These are phyloP conservation scores for Whalleya microplaca DNA, from an alignment of 2,329 filamentous ascomycete genomes.

Conservation along the genomic window DNA sequence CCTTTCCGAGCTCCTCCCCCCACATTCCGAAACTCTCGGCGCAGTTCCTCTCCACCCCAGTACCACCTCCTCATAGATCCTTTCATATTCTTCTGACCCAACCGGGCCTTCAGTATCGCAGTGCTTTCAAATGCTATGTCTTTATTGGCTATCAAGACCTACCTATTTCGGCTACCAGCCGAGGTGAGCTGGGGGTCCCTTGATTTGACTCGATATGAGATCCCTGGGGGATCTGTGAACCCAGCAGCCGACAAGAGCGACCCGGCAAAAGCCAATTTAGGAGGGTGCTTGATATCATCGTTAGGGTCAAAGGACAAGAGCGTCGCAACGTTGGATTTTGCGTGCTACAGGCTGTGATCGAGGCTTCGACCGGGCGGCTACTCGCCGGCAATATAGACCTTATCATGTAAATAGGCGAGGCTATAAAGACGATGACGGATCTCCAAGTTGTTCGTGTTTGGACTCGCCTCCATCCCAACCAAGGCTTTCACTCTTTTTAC, in stretches of 20 bases:
- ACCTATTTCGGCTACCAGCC: conserved; percentile 16
- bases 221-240: conserved; percentile 20
- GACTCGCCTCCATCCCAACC: conserved; percentile 4
- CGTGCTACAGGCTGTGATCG: conserved; percentile 7
- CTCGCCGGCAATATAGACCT: conserved; percentile 11
- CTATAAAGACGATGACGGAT: conserved; percentile 22
- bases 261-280: conserved; percentile 21
- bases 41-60: background rate
- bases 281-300: conserved; percentile 9
- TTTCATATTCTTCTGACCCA: conserved; percentile 14
- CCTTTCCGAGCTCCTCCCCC: background rate
- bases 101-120: conserved; percentile 14
- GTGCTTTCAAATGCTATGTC: conserved; percentile 23
- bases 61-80: background rate
- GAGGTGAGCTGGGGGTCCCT: conserved; percentile 11
- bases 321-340: conserved; percentile 7
- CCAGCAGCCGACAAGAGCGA: conserved; percentile 9
- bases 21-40: background rate
- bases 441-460: conserved; percentile 1
- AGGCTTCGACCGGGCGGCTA: conserved; percentile 3
- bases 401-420: conserved; percentile 6
- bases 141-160: conserved; percentile 23
- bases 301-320: conserved; percentile 13
- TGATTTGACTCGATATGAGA: conserved; percentile 20
- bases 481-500: conserved; percentile 19